Conservation (phyloP, 345 rosid species). For the Passiflora organensis region DNA sequence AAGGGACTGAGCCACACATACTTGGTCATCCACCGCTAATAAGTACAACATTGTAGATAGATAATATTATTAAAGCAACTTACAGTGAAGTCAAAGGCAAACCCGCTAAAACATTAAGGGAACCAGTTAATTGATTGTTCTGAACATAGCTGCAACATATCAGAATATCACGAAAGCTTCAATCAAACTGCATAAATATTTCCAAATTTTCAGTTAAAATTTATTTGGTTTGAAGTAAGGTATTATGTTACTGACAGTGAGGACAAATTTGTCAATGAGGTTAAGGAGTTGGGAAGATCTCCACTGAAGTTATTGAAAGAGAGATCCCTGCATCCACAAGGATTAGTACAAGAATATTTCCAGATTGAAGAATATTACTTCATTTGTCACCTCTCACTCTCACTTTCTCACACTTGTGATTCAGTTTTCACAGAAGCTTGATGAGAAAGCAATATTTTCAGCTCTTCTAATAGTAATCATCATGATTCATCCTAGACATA, state of each 20-base stretch:
- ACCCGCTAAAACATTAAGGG: slow-evolving; percentile 53
- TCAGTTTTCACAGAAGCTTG: background rate
- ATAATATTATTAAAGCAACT: slow-evolving; percentile 26
- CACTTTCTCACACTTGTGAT: background rate
- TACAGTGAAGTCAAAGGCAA: slow-evolving; percentile 78
- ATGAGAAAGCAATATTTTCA: background rate
- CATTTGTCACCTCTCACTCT: no score
- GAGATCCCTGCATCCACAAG: slow-evolving; percentile 63
- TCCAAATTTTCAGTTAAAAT: background rate
- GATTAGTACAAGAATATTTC: no score
- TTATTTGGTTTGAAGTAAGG: slow-evolving; percentile 12
- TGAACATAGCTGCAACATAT: slow-evolving; percentile 66
- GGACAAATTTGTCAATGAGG: slow-evolving; percentile 62
- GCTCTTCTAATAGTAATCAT: background rate
- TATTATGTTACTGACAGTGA: slow-evolving; percentile 55
- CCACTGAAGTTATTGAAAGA: slow-evolving; percentile 92
- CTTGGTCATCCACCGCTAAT: no score
- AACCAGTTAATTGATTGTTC: slow-evolving; percentile 85
- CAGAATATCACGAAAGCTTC: slow-evolving; percentile 15
- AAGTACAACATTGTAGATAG: slow-evolving; percentile 11
- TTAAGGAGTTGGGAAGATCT: slow-evolving; percentile 77
- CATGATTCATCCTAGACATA: background rate
- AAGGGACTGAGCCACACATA: no score
- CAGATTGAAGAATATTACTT: no score
- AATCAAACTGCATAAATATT: slow-evolving; percentile 5